Evolutionary conservation across 805 yeast species (phyloP).

Genomic region (Dipodascus albidus): DNA sequence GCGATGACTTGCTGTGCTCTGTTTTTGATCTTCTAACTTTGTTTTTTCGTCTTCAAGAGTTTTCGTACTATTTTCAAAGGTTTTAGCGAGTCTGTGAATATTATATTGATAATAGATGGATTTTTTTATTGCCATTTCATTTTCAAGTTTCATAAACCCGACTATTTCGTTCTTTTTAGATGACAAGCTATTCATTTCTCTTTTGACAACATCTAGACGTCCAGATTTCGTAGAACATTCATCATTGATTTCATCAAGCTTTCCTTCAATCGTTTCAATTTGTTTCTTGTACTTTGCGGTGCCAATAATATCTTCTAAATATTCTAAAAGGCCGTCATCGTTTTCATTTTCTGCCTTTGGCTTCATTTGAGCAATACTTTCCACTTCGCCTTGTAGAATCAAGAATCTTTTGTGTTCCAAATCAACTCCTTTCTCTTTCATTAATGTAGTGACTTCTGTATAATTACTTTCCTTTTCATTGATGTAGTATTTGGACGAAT

Average conservation of each 20-base stretch:
- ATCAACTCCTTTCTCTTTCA: slow-evolving; percentile 80
- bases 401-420: slow-evolving; percentile 89
- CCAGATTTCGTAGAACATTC: slow-evolving; percentile 70
- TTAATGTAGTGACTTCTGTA: slow-evolving; percentile 62
- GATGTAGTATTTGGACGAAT: slow-evolving; percentile 67
- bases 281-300: slow-evolving; percentile 71
- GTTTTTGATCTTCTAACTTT: slow-evolving; percentile 32
- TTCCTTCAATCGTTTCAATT: slow-evolving; percentile 51
- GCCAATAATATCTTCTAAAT: slow-evolving; percentile 93
- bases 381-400: slow-evolving; percentile 96
- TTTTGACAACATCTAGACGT: slow-evolving; percentile 67
- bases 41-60: slow-evolving; percentile 32
- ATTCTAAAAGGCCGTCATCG: slow-evolving; percentile 90
- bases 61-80: slow-evolving; percentile 29
- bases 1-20: slow-evolving; percentile 26
- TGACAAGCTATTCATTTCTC: slow-evolving; percentile 57
- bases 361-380: slow-evolving; percentile 96
- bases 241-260: slow-evolving; percentile 68
- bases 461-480: slow-evolving; percentile 61
- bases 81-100: slow-evolving; percentile 30
- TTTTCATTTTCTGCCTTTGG: slow-evolving; percentile 87
- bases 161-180: slow-evolving; percentile 58
- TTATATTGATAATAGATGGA: slow-evolving; percentile 46
- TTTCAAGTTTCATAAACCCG: slow-evolving; percentile 52
- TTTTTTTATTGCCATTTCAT: slow-evolving; percentile 39